Conservation (phyloP, 352 stramenopile species). For the Globisporangium radiosum region DNA sequence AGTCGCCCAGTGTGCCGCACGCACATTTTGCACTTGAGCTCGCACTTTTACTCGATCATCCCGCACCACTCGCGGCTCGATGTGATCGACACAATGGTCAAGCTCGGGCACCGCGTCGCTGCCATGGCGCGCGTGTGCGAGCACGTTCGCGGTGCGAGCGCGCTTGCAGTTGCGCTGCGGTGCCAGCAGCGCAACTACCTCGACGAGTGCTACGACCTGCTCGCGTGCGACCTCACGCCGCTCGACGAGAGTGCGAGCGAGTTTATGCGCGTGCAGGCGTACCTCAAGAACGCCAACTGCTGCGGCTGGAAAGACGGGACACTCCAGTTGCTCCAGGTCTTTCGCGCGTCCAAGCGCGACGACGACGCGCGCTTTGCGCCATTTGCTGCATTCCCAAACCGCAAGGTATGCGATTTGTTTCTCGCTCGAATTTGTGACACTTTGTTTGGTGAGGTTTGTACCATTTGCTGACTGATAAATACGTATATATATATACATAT, state of each 20-base stretch:
- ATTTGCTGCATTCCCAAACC: slow-evolving; percentile 42
- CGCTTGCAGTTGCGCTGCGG: slow-evolving; percentile 23
- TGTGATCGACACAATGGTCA: slow-evolving; percentile 64
- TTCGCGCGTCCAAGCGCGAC: slow-evolving; percentile 47
- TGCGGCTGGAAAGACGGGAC: slow-evolving; percentile 48
- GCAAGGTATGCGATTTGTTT: slow-evolving; percentile 26
- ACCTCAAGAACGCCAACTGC: slow-evolving; percentile 67
- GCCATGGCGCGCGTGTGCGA: slow-evolving; percentile 48
- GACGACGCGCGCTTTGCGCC: slow-evolving; percentile 46
- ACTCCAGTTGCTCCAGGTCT: slow-evolving; percentile 48
- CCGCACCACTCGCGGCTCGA: slow-evolving; percentile 43
- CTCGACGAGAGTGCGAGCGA: slow-evolving; percentile 34
- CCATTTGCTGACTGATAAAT: background rate
- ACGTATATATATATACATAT: too few relatives aligned
- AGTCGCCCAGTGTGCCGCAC: slow-evolving; percentile 30
- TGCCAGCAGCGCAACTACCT: slow-evolving; percentile 51
- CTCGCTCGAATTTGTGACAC: background rate
- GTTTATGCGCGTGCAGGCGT: slow-evolving; percentile 55
- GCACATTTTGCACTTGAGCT: slow-evolving; percentile 41
- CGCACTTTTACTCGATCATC: slow-evolving; percentile 62
- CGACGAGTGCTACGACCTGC: slow-evolving; percentile 48
- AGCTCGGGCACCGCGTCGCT: slow-evolving; percentile 50
- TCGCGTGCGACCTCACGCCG: slow-evolving; percentile 44
- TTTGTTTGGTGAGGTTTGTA: slow-evolving; percentile 2
- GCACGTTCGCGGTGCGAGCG: slow-evolving; percentile 33